phyloP scores from a whole-genome alignment of 305 asterid species.

The Solanum hybrid region DNA sequence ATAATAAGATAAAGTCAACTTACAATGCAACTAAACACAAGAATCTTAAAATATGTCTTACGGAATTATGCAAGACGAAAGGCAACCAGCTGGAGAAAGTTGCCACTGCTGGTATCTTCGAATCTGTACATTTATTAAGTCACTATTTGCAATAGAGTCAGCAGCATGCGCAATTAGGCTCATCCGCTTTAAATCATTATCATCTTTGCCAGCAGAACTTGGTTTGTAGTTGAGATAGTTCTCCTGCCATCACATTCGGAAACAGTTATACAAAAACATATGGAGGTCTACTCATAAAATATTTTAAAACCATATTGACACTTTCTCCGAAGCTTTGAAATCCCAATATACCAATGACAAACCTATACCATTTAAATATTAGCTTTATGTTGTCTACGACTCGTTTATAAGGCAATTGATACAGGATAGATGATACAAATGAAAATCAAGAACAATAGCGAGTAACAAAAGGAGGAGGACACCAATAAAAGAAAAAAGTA shows the following conservation, averaged over 20 bases:
- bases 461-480: background rate
- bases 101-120: constrained; percentile 96
- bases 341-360: background rate
- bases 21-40: constrained; percentile 4
- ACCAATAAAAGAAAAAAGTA: background rate
- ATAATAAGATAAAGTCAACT: background rate
- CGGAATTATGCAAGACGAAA: constrained; percentile 86
- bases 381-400: background rate
- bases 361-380: background rate
- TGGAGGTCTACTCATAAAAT: background rate
- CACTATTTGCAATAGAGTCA: constrained; percentile 96
- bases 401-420: background rate
- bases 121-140: constrained; percentile 85
- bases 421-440: background rate
- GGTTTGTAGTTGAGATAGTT: constrained; percentile 90
- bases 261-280: background rate
- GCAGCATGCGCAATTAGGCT: constrained; percentile 72
- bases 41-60: constrained; percentile 22
- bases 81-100: constrained; percentile 71
- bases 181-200: constrained; percentile 74
- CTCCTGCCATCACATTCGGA: constrained; percentile 42
- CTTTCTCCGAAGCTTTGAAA: background rate
- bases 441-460: background rate
- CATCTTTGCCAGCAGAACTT: constrained; percentile 67
- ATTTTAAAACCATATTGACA: background rate